These are phyloP conservation scores for Ustilago trichophora DNA, from an alignment of 1,284 basidiomycete species.

Conservation along the genomic window DNA sequence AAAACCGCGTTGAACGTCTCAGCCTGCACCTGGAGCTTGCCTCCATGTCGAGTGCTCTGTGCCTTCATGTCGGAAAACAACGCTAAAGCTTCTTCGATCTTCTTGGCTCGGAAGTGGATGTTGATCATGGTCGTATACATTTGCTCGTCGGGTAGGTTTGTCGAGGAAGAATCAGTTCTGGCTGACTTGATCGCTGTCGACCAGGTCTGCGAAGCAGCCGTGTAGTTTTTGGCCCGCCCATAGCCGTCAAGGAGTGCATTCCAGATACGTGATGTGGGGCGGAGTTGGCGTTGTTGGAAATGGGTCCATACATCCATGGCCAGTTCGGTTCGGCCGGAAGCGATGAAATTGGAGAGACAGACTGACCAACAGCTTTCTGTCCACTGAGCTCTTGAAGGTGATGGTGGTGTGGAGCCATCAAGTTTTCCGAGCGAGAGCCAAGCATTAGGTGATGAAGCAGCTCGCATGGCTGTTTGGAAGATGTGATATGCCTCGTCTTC, in stretches of 20 bases:
- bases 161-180: not conserved
- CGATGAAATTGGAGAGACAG: slow-evolving; percentile 46
- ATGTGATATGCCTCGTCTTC: slow-evolving; percentile 21
- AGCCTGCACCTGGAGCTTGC: slow-evolving; percentile 15
- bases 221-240: slow-evolving; percentile 38
- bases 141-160: slow-evolving; percentile 28
- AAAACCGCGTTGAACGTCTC: slow-evolving; percentile 58
- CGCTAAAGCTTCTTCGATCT: slow-evolving; percentile 34
- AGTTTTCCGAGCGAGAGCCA: slow-evolving; percentile 9
- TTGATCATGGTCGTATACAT: slow-evolving; percentile 61
- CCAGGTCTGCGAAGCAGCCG: slow-evolving; percentile 48
- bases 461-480: slow-evolving; percentile 44
- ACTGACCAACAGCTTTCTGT: slow-evolving; percentile 56
- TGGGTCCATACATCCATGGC: slow-evolving; percentile 51
- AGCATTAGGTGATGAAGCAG: slow-evolving; percentile 8
- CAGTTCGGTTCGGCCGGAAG: slow-evolving; percentile 34
- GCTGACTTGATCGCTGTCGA: slow-evolving; percentile 15
- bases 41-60: slow-evolving; percentile 9
- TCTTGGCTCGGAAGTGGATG: slow-evolving; percentile 32
- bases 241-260: slow-evolving; percentile 58
- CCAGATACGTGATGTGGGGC: slow-evolving; percentile 41
- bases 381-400: slow-evolving; percentile 26
- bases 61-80: slow-evolving; percentile 40
- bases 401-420: not conserved
- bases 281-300: slow-evolving; percentile 14